These are phyloP conservation scores for Phytophthora aleatoria DNA, from an alignment of 352 stramenopile genomes.

Conservation along the genomic window DNA sequence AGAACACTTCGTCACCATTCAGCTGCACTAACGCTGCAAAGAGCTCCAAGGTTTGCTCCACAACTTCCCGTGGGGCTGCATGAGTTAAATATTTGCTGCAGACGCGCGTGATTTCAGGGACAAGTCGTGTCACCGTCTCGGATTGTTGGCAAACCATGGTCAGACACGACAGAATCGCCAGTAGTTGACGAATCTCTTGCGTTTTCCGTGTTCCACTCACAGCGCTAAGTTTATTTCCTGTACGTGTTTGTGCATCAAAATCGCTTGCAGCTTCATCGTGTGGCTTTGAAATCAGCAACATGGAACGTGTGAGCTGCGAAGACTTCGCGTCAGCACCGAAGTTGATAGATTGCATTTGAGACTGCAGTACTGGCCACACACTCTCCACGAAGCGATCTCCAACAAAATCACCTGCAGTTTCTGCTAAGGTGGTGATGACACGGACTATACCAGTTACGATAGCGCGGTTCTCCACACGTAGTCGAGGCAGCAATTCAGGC, in stretches of 20 bases:
- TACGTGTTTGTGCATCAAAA: neutral
- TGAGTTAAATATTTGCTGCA: constrained; percentile 56
- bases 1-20: constrained; percentile 82
- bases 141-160: constrained; percentile 49
- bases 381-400: constrained; percentile 80
- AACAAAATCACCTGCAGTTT: constrained; percentile 77
- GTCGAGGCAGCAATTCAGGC: constrained; percentile 65
- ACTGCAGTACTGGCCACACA: constrained; percentile 68
- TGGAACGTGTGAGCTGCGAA: constrained; percentile 62
- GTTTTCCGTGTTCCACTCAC: constrained; percentile 46
- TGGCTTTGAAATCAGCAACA: constrained; percentile 55
- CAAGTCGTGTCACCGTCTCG: constrained; percentile 53
- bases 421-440: constrained; percentile 56
- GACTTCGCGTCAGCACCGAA: constrained; percentile 31
- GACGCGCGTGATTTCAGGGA: constrained; percentile 53
- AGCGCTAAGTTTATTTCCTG: constrained; percentile 23
- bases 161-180: constrained; percentile 67
- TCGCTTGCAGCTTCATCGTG: constrained; percentile 5
- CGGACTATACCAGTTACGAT: constrained; percentile 63
- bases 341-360: constrained; percentile 47
- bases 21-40: constrained; percentile 51
- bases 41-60: constrained; percentile 43
- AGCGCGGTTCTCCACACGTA: constrained; percentile 59
- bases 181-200: constrained; percentile 58
- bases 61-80: constrained; percentile 39